Conservation (phyloP, 495 filamentous ascomycete genomes). For the Tuber umbilicatum region DNA sequence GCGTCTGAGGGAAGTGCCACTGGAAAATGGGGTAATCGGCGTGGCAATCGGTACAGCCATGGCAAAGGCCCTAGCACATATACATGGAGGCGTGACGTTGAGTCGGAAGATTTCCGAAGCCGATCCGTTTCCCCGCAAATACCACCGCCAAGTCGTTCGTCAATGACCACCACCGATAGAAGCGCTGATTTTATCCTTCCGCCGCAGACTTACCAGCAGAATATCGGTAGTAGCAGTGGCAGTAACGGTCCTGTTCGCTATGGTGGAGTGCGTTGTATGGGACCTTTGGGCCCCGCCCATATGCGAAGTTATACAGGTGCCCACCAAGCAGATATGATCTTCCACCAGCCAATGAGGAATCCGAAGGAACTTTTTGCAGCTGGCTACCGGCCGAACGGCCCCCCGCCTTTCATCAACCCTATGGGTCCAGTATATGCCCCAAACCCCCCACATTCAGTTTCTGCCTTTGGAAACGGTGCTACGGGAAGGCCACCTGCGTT, state of each 20-base stretch:
- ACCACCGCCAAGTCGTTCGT: slow-evolving; percentile 32
- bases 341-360: slow-evolving; percentile 30
- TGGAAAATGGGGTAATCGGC: not conserved
- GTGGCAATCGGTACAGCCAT: slow-evolving; percentile 20
- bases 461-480: slow-evolving; percentile 11
- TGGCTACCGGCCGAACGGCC: slow-evolving; percentile 16
- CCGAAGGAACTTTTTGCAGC: slow-evolving; percentile 29
- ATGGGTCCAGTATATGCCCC: slow-evolving; percentile 35
- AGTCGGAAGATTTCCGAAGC: slow-evolving; percentile 16
- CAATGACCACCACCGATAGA: slow-evolving; percentile 35
- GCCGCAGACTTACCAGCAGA: slow-evolving; percentile 24
- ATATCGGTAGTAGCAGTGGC: slow-evolving; percentile 19
- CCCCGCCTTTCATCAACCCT: slow-evolving; percentile 19
- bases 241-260: slow-evolving; percentile 33
- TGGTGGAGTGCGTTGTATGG: slow-evolving; percentile 35
- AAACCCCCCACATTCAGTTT: slow-evolving; percentile 33
- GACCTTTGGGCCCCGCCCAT: slow-evolving; percentile 26
- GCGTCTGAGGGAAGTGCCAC: not conserved
- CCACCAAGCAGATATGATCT: slow-evolving; percentile 25
- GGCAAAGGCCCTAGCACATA: slow-evolving; percentile 30
- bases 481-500: slow-evolving; percentile 10
- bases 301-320: slow-evolving; percentile 10
- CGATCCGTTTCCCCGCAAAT: slow-evolving; percentile 29
- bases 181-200: slow-evolving; percentile 31
- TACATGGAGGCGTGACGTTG: slow-evolving; percentile 27